A percentile compares a stretch with the other conserved stretches of the same genome.
These are phyloP conservation scores for Lichtheimia hyalospora DNA, from an alignment of 371 early-diverging fungal species.

Conservation along the genomic window DNA sequence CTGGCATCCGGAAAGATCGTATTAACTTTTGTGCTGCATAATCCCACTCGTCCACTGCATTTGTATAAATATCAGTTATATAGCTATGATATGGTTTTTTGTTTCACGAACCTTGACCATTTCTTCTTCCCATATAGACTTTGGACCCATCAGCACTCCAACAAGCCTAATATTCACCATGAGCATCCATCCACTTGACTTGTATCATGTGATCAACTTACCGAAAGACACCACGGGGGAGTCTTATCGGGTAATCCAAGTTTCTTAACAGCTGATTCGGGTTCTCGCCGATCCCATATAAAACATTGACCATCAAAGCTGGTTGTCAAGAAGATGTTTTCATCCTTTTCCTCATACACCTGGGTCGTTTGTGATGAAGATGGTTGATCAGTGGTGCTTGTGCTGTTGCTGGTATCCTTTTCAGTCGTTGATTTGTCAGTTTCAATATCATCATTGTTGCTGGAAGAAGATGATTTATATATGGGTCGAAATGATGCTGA, in stretches of 20 bases:
- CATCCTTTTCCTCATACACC: slow-evolving; percentile 26
- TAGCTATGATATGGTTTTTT: neutral
- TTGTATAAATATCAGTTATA: no score
- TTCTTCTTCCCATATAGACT: slow-evolving; percentile 78
- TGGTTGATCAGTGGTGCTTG: slow-evolving; percentile 1
- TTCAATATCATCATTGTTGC: neutral
- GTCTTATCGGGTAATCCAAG: slow-evolving; percentile 65
- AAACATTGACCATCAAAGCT: slow-evolving; percentile 84
- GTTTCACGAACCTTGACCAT: slow-evolving; percentile 61
- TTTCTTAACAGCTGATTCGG: slow-evolving; percentile 50
- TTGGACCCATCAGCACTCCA: slow-evolving; percentile 83
- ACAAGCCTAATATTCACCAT: slow-evolving; percentile 57
- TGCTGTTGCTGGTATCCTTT: neutral
- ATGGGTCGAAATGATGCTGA: slow-evolving; percentile 73
- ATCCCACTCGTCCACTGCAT: slow-evolving; percentile 88
- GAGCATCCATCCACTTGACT: no score
- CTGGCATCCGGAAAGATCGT: slow-evolving; percentile 80
- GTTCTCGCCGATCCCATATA: slow-evolving; percentile 82
- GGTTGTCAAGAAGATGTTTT: slow-evolving; percentile 67
- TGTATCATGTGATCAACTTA: slow-evolving; percentile 16
- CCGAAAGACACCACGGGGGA: slow-evolving; percentile 91
- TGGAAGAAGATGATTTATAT: slow-evolving; percentile 18
- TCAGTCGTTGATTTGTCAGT: no score
- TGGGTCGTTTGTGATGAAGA: slow-evolving; percentile 4
- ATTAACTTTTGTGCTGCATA: slow-evolving; percentile 64